phyloP scores from a whole-genome alignment of 2,329 filamentous ascomycete genomes.

The Chaetomium globosum region DNA sequence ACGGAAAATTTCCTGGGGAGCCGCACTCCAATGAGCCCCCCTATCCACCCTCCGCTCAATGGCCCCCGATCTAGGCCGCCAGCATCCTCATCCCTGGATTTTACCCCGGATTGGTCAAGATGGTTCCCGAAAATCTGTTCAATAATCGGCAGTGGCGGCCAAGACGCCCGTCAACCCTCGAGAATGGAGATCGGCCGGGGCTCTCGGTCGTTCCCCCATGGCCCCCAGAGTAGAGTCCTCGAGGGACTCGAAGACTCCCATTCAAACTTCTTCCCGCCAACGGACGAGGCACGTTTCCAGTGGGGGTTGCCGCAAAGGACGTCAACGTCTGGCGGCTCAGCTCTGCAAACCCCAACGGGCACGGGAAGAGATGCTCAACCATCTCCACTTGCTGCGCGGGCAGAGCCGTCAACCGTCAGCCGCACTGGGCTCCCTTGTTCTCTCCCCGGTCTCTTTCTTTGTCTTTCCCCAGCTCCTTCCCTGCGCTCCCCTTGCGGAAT shows the following conservation, averaged over 20 bases:
- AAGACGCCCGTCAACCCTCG: neutral
- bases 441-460: neutral
- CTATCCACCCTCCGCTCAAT: neutral
- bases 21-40: constrained; percentile 21
- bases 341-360: neutral
- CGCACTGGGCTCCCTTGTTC: constrained; percentile 15
- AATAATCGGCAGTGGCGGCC: constrained; percentile 19
- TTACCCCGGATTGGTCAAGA: constrained; percentile 23
- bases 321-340: neutral
- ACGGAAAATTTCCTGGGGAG: constrained; percentile 7
- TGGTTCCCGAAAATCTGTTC: constrained; percentile 12
- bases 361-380: neutral
- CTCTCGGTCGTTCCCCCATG: constrained; percentile 7
- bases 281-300: constrained; percentile 19
- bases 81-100: constrained; percentile 13
- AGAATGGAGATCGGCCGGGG: constrained; percentile 21
- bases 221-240: neutral
- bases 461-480: neutral
- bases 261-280: neutral
- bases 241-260: too few species aligned
- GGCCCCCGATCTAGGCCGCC: constrained; percentile 1
- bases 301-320: neutral
- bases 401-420: constrained; percentile 22
- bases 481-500: neutral
- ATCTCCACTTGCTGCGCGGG: constrained; percentile 16